Base-by-base conservation (phyloP, 495 filamentous ascomycete species). In the Penicillium riverlandense region DNA sequence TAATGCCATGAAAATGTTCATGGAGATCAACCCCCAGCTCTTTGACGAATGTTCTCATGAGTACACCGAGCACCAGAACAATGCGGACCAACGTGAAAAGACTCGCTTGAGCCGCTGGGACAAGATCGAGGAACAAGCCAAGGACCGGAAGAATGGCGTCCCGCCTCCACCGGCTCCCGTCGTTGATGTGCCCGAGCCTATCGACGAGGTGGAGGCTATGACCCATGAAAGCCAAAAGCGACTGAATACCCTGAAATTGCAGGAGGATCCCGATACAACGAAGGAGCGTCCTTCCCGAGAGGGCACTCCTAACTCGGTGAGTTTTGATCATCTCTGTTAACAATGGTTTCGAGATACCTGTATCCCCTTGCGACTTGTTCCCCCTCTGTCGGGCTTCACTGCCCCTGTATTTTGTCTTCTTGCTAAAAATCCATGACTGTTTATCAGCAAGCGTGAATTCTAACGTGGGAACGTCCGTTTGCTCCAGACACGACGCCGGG, bases 1-100 rank as follows among this genome's bases (percentile, higher is more conserved):
- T 61, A 99, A 97, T 58, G 92, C 92, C 38, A 99, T 99, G 92
- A 99, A 99, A 61, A 82, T 99, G 36, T 99, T 99, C 67, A 99
- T 99, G 92, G 92, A 99, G 65, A 96, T 99, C 55, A 97, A 99
- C 55, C 92, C 92, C 11, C 88, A 95, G 57, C 83, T 99, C 16
- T 99, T 99, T 59, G 92, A 99, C 52, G 92, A 97, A 56, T 99
- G 92, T 68, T 95, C 91, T 7, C 89, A 95, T 55, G 89, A 96
- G 47, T 99, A 97, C 61, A 91, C 89, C n/a, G 92, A 97, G 59
- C 82, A 90, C 49, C 91, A 97, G 65, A 92, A 90, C 62, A 88
- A 78, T 49, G 87, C 88, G 11, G 82, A 88, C 1, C 75, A 90
- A 33, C 77, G 88, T 29, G 79, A 94, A 56, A 78, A 81, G 49